Evolutionary conservation across 441 rosid species (phyloP).

Genomic region (Corymbia citriodora): DNA sequence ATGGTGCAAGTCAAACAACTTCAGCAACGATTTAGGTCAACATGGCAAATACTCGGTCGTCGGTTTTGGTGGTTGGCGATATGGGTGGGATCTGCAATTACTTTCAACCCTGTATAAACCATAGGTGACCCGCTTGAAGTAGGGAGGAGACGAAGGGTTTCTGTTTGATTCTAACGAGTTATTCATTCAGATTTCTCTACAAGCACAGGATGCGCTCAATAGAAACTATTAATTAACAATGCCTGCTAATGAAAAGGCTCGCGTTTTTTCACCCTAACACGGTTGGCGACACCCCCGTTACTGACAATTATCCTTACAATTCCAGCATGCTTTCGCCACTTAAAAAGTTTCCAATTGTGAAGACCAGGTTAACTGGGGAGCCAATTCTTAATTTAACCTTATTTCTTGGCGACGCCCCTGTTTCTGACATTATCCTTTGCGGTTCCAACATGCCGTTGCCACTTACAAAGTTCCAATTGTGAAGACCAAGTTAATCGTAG

Average conservation of each 20-base stretch:
- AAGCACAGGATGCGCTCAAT: background rate
- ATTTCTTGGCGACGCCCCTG: background rate
- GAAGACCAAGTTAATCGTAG: too few species aligned
- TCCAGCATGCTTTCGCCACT: background rate
- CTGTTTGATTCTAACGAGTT: background rate
- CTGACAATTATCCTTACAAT: background rate
- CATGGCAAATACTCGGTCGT: background rate
- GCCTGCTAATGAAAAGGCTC: background rate
- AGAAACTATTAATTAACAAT: background rate
- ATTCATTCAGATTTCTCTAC: background rate
- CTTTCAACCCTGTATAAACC: background rate
- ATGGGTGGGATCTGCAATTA: background rate
- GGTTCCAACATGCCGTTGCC: background rate
- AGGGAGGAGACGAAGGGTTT: background rate
- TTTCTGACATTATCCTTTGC: background rate
- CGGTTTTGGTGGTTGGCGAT: background rate
- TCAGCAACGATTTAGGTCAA: background rate
- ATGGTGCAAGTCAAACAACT: background rate
- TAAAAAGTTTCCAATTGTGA: background rate
- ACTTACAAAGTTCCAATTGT: background rate
- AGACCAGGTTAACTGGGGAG: background rate
- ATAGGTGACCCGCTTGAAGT: background rate
- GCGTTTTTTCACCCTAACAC: background rate
- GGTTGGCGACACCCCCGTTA: background rate
- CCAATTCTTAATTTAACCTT: background rate